Percentiles rank a stretch among this genome's conserved stretches.
phyloP scores from a whole-genome alignment of 768 basidiomycete species.

The Suillus plorans region DNA sequence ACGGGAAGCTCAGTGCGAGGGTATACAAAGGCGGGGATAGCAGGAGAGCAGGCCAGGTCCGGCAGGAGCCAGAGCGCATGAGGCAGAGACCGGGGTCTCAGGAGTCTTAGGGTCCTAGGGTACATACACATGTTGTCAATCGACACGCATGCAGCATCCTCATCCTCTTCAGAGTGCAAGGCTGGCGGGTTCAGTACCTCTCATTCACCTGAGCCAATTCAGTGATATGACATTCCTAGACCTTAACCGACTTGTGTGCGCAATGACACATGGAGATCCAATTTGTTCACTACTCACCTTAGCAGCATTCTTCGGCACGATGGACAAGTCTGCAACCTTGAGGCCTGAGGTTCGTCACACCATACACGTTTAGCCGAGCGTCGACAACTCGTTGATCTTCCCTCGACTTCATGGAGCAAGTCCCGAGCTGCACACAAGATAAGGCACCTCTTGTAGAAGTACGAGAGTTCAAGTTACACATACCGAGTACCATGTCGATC shows the following conservation, averaged over 20 bases:
- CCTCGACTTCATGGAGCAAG: slow-evolving; percentile 66
- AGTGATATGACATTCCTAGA: not conserved
- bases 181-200: no score
- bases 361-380: slow-evolving; percentile 16
- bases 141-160: no score
- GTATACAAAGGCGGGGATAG: no score
- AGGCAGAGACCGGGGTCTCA: no score
- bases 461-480: not conserved
- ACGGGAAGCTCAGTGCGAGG: no score
- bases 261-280: not conserved
- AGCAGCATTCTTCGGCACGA: slow-evolving; percentile 31
- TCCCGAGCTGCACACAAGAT: slow-evolving; percentile 46
- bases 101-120: no score
- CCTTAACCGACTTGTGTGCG: not conserved
- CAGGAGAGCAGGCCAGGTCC: no score
- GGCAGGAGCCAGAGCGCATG: no score
- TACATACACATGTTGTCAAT: no score
- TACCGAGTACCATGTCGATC: slow-evolving; percentile 37
- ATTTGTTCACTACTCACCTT: slow-evolving; percentile 19
- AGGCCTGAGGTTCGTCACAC: slow-evolving; percentile 8
- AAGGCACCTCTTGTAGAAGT: not conserved
- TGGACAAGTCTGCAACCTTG: slow-evolving; percentile 16
- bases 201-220: not conserved
- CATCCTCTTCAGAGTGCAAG: no score
- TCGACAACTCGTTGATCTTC: slow-evolving; percentile 34